These are phyloP conservation scores for Nephelium lappaceum DNA, from an alignment of 345 rosid species.

Conservation along the genomic window DNA sequence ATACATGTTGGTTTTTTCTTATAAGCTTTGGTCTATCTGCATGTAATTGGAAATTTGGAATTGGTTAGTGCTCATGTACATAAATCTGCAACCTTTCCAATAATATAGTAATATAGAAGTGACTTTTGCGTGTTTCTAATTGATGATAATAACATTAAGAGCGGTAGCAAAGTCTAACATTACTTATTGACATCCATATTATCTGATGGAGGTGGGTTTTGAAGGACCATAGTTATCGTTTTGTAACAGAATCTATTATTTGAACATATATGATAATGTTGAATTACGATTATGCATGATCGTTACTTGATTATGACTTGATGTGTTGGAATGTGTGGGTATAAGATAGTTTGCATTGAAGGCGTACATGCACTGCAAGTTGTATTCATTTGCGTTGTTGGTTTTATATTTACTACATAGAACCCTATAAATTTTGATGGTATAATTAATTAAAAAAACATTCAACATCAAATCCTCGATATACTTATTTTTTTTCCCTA, in stretches of 20 bases:
- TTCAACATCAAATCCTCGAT: background rate
- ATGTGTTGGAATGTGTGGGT: too few relatives aligned
- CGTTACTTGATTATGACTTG: too few relatives aligned
- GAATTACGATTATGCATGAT: too few relatives aligned
- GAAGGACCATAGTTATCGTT: too few relatives aligned
- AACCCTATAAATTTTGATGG: background rate
- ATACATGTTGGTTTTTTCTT: background rate
- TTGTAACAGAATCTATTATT: too few relatives aligned
- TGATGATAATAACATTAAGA: background rate
- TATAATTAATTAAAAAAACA: background rate
- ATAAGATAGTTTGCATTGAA: too few relatives aligned
- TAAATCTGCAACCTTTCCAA: background rate
- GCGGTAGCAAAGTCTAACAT: background rate
- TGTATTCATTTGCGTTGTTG: background rate
- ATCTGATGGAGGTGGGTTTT: background rate
- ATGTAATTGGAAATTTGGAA: background rate
- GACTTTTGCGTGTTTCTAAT: background rate
- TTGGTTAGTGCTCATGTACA: background rate
- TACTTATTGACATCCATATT: background rate
- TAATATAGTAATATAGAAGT: background rate
- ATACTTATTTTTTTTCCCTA: background rate
- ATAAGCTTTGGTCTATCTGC: conserved; percentile 4
- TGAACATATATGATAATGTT: too few relatives aligned
- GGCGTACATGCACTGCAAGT: too few relatives aligned
- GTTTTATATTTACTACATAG: background rate